Conservation (phyloP, 2,329 filamentous ascomycete genomes). For the Curvularia lunata region DNA sequence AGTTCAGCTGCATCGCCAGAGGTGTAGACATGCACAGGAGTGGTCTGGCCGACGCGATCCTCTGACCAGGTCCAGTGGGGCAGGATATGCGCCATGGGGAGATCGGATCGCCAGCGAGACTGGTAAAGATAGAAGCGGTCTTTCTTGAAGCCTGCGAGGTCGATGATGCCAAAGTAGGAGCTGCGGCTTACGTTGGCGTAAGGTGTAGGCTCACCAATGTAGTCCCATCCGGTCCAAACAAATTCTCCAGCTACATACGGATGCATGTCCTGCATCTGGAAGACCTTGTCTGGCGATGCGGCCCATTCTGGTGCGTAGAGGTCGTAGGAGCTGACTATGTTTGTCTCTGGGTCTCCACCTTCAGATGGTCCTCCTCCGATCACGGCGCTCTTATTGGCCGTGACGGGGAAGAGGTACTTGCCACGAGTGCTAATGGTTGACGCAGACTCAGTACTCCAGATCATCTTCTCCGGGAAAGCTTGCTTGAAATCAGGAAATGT, state of each 20-base stretch:
- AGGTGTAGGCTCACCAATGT: slow-evolving; percentile 60
- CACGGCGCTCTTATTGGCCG: slow-evolving; percentile 46
- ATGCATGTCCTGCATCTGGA: slow-evolving; percentile 56
- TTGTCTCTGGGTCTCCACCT: slow-evolving; percentile 45
- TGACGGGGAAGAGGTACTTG: slow-evolving; percentile 61
- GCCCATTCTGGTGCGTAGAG: slow-evolving; percentile 58
- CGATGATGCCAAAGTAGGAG: slow-evolving; percentile 64
- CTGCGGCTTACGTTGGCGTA: slow-evolving; percentile 57
- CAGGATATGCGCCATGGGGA: slow-evolving; percentile 59
- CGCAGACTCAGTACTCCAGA: slow-evolving; percentile 39
- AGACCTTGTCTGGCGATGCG: slow-evolving; percentile 61
- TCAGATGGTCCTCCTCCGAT: slow-evolving; percentile 44
- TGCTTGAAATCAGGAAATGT: slow-evolving; percentile 55
- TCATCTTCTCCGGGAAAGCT: slow-evolving; percentile 56
- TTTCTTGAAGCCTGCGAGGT: slow-evolving; percentile 64
- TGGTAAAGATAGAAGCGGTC: slow-evolving; percentile 64
- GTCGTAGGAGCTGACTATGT: slow-evolving; percentile 59
- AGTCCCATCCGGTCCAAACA: slow-evolving; percentile 61
- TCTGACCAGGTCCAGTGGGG: slow-evolving; percentile 64
- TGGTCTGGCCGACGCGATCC: slow-evolving; percentile 54
- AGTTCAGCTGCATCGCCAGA: slow-evolving; percentile 62
- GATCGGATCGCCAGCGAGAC: slow-evolving; percentile 58
- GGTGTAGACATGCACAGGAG: slow-evolving; percentile 63
- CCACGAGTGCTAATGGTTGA: slow-evolving; percentile 59
- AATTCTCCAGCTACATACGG: slow-evolving; percentile 62